Evolutionary conservation across 257 asterid genomes (phyloP).

Genomic region (Lycium barbarum): DNA sequence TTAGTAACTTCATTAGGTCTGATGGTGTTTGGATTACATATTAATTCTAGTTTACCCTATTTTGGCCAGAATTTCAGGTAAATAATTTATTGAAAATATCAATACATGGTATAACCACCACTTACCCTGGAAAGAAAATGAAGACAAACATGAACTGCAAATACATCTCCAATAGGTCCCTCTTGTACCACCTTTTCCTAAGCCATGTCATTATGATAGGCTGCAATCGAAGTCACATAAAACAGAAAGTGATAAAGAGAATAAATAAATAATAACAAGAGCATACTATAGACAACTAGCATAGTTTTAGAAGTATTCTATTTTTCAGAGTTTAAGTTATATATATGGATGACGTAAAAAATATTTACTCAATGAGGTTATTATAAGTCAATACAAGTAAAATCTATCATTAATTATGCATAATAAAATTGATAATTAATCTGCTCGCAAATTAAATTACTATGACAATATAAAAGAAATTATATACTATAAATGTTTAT

Average conservation of each 20-base stretch:
- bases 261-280: neutral
- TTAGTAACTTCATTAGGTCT: too few species aligned
- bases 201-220: conserved; percentile 91
- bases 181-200: conserved; percentile 81
- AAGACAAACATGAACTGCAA: conserved; percentile 87
- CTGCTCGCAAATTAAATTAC: too few species aligned
- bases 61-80: neutral
- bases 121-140: conserved; percentile 86
- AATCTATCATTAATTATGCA: neutral
- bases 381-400: neutral
- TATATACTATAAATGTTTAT: too few species aligned
- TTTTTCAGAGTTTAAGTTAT: neutral
- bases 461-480: neutral
- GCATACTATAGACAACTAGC: neutral
- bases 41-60: neutral
- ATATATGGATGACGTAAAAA: neutral
- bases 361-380: too few species aligned
- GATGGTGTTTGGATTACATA: too few species aligned
- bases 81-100: too few species aligned
- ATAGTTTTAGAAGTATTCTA: neutral
- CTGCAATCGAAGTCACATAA: conserved; percentile 43
- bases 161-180: conserved; percentile 80
- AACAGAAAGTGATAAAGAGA: neutral
- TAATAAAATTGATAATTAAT: too few species aligned
- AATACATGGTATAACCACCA: neutral